Evolutionary conservation across 83 land plant genomes (phyloP), one percentile per base, ranked within the genome.

Genomic region (Picea mariana): DNA sequence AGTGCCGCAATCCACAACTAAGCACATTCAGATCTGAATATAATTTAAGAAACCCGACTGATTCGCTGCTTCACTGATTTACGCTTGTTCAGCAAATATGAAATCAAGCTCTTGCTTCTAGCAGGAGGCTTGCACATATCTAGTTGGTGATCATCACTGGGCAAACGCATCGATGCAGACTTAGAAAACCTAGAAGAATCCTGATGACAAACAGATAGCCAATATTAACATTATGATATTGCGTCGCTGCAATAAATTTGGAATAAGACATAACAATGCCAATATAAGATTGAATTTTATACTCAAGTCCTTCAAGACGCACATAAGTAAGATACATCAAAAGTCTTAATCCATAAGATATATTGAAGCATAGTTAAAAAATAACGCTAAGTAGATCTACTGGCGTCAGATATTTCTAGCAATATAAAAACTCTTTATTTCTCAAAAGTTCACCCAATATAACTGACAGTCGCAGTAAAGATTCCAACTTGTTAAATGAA

Each of bases 101-200:
- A 44, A 44, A 73, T 21, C 58, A 73, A 73, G 7, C 77, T 73
- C 77, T 73, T 73, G 77, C 77, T 73, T 73, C 77, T 73, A 73
- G 58, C 24, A 73, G 77, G 77, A 6, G 55, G 77, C 58, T 73
- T 73, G 77, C 77, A 73, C n/a, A 73, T 73, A 52, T 73, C 77
- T 44, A 73, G 77, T 73, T 52, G 58, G 15, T 73, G 55, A 4
- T 73, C 77, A 73, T 7, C 77, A 73, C 9, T 16, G 77, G 77
- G 77, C 24, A 73, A 18, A 73, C 16, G 58, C 58, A n/a, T 18
- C 38, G 77, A 73, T n/a, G 77, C 55, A 73, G 77, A 73, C 47
- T 73, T 73, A 40, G 40, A 73, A 40, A 73, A 9, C 77, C 13
- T 73, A 9, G 77, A 73, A 73, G 77, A 44, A n/a, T 73, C 77